phyloP scores from a whole-genome alignment of 2,329 filamentous ascomycete genomes.

The Colletotrichum camelliae region DNA sequence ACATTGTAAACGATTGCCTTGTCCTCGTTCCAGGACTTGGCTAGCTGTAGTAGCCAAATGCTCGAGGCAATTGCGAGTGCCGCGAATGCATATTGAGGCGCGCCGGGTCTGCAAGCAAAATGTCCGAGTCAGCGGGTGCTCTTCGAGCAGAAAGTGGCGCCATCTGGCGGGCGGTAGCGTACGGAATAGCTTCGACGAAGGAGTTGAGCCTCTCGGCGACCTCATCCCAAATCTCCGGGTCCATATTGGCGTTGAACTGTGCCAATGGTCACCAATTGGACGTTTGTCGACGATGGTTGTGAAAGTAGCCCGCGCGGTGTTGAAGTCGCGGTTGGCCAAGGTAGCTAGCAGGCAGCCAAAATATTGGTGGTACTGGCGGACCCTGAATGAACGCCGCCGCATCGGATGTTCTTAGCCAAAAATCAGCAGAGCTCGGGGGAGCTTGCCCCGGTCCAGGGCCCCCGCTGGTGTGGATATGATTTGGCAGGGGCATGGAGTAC shows the following conservation, averaged over 20 bases:
- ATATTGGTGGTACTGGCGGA: background rate
- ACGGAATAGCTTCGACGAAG: constrained; percentile 13
- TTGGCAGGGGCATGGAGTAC: background rate
- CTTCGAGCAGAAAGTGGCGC: background rate
- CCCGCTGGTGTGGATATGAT: background rate
- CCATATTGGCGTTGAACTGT: background rate
- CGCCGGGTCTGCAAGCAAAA: background rate
- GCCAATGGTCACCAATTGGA: background rate
- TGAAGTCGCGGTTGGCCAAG: background rate
- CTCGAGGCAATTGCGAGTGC: constrained; percentile 35
- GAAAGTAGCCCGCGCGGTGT: background rate
- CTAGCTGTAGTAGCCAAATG: constrained; percentile 32
- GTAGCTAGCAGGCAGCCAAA: background rate
- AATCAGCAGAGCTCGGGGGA: constrained; percentile 19
- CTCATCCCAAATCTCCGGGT: constrained; percentile 5
- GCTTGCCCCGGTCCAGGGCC: constrained; percentile 9
- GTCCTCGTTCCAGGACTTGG: constrained; percentile 36
- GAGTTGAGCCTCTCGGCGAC: background rate
- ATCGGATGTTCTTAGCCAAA: constrained; percentile 11
- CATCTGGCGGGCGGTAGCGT: background rate
- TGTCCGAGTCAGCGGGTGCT: background rate
- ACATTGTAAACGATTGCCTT: constrained; percentile 64
- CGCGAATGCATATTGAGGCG: constrained; percentile 33
- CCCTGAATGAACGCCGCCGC: background rate
- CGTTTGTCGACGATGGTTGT: background rate